Evolutionary conservation across 1,284 basidiomycete genomes (phyloP), one percentile per base, ranked within the genome.

Genomic region (Ustilago vetiveriae): DNA sequence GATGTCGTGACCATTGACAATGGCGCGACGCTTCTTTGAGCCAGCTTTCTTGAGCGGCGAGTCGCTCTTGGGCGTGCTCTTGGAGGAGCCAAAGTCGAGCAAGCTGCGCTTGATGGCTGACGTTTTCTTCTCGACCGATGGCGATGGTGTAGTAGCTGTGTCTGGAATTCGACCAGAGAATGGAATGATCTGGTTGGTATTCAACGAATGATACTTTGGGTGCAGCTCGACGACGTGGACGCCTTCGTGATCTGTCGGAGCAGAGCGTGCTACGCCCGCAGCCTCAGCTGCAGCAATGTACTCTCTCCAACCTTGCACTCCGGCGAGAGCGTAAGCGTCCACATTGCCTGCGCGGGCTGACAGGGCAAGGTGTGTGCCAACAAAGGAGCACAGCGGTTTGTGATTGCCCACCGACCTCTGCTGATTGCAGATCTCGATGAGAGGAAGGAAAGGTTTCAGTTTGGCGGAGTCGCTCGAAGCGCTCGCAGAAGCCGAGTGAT

Each of bases 351-450:
- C 46, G 19, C 56, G 53, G 14, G 57, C 66, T 21, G 67, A 46
- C 11, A 51, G 8, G 13, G 60, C 38, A 2, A 75, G 47, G 27
- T 64, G 56, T 14, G 32, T 45, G 7, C 59, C 57, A 13, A 75
- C 62, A 21, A 44, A 57, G n/a, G 57, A 45, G 40, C 56, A 50
- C 3, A 65, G 63, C 33, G 72, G 63, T 19, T 51, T 45, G 10
- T 29, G 29, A 19, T 58, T 55, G 40, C 60, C 59, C 19, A 52
- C 51, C 8, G 66, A 48, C 37, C 46, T 56, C 39, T 70, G 66
- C 49, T 74, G 58, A 29, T 74, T 74, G 48, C 64, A 60, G n/a
- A 70, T 54, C n/a, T 76, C 73, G 30, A 73, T 74, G 27, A 73
- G 64, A 1, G 69, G 66, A 1, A 48, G 32, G 24, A 73, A 74